A percentile compares a stretch with the other conserved stretches of the same genome.
These are phyloP conservation scores for Gelatoporia subvermispora DNA, from an alignment of 768 basidiomycete species.

Conservation along the genomic window DNA sequence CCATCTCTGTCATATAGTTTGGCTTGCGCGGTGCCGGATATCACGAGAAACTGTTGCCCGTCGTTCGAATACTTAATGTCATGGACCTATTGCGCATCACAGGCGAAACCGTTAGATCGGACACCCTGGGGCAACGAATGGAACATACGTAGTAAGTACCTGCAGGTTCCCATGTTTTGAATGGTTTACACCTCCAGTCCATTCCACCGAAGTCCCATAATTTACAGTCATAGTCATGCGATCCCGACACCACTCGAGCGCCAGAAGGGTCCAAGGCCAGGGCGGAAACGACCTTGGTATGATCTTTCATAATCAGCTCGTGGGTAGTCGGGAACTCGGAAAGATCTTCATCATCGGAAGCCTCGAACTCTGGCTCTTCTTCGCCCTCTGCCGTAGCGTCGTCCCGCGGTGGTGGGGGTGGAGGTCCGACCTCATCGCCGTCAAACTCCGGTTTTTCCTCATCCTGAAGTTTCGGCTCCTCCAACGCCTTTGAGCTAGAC, in stretches of 20 bases:
- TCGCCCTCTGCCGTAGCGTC: not conserved
- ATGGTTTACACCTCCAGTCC: slow-evolving; percentile 85
- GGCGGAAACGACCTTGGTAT: slow-evolving; percentile 92
- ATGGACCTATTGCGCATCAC: slow-evolving; percentile 55
- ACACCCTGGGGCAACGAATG: slow-evolving; percentile 7
- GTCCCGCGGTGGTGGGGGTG: slow-evolving; percentile 11
- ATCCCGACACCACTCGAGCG: slow-evolving; percentile 85
- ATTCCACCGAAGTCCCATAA: slow-evolving; percentile 99
- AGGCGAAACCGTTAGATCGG: not conserved
- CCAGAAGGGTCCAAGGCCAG: slow-evolving; percentile 91
- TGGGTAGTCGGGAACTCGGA: slow-evolving; percentile 83
- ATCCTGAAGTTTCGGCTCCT: not conserved
- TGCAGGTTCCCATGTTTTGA: slow-evolving; percentile 94
- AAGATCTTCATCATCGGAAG: slow-evolving; percentile 42
- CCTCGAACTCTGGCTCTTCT: slow-evolving; percentile 30
- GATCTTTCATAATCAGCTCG: slow-evolving; percentile 90
- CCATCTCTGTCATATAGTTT: slow-evolving; percentile 92
- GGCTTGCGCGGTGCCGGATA: slow-evolving; percentile 84
- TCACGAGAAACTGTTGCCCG: slow-evolving; percentile 78
- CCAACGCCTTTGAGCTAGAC: not conserved
- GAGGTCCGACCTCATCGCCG: slow-evolving; percentile 20
- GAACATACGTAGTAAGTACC: slow-evolving; percentile 80
- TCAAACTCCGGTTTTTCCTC: slow-evolving; percentile 24
- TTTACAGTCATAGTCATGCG: slow-evolving; percentile 97
- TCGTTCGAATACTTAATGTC: slow-evolving; percentile 88